These are phyloP conservation scores for Clonostachys rosea DNA, from an alignment of 2,329 filamentous ascomycete species.

Conservation along the genomic window DNA sequence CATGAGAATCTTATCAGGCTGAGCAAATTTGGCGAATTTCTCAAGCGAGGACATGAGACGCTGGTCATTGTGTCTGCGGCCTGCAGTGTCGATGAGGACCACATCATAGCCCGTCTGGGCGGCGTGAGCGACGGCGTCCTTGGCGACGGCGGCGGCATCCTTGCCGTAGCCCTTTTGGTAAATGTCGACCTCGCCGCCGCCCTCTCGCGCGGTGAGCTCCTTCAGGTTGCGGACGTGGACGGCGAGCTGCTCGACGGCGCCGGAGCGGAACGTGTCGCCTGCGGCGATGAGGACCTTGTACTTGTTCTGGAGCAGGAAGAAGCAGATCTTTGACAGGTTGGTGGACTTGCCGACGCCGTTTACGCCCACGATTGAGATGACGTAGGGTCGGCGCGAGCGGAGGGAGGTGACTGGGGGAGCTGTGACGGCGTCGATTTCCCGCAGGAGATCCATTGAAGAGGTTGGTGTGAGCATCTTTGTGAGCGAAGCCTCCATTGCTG, in stretches of 20 bases:
- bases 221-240: slow-evolving; percentile 93
- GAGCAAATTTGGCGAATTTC: slow-evolving; percentile 94
- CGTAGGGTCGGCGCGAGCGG: slow-evolving; percentile 73
- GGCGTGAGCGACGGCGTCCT: slow-evolving; percentile 84
- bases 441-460: slow-evolving; percentile 87
- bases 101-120: slow-evolving; percentile 78
- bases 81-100: slow-evolving; percentile 94
- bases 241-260: slow-evolving; percentile 92
- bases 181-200: slow-evolving; percentile 77
- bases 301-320: slow-evolving; percentile 95
- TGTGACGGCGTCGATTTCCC: slow-evolving; percentile 81
- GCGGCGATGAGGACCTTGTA: slow-evolving; percentile 92
- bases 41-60: slow-evolving; percentile 94
- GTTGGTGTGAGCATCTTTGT: slow-evolving; percentile 95
- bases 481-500: slow-evolving; percentile 87
- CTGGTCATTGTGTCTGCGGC: slow-evolving; percentile 90
- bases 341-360: slow-evolving; percentile 99
- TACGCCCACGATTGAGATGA: slow-evolving; percentile 96
- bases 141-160: slow-evolving; percentile 91
- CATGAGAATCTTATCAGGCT: slow-evolving; percentile 98
- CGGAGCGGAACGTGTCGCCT: slow-evolving; percentile 94
- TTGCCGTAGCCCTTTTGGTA: slow-evolving; percentile 98
- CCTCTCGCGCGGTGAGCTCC: slow-evolving; percentile 81
- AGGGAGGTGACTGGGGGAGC: slow-evolving; percentile 60
- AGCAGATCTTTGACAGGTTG: slow-evolving; percentile 96